Evolutionary conservation across 352 stramenopile genomes (phyloP).

Genomic region (Phytophthora pseudosyringae): DNA sequence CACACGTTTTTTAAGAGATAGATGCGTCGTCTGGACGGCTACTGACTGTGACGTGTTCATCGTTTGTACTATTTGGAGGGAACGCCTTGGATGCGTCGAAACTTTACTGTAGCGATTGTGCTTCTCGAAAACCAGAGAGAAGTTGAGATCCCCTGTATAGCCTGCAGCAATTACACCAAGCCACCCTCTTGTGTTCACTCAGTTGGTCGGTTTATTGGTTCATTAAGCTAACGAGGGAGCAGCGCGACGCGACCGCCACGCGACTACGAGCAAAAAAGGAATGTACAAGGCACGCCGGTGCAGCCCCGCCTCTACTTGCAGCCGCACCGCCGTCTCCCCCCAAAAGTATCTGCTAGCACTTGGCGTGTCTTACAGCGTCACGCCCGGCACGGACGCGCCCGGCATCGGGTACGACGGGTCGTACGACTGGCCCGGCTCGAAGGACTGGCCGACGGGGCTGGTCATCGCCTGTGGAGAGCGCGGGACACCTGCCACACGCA

Average conservation of each 20-base stretch:
- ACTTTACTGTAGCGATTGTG: too few relatives aligned
- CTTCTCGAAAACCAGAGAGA: background rate
- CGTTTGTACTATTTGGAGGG: background rate
- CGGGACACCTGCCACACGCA: conserved; percentile 22
- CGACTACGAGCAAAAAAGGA: conserved; percentile 39
- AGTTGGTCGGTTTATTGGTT: conserved; percentile 22
- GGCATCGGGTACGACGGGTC: conserved; percentile 26
- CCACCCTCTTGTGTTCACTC: conserved; percentile 8
- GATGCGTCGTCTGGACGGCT: too few relatives aligned
- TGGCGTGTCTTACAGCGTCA: conserved; percentile 39
- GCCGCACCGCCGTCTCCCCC: conserved; percentile 18
- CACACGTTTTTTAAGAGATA: too few relatives aligned
- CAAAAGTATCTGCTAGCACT: conserved; percentile 32
- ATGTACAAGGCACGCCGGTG: conserved; percentile 35
- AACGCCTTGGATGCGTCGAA: too few relatives aligned
- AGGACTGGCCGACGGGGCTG: conserved; percentile 31
- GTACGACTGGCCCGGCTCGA: conserved; percentile 27
- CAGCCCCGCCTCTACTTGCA: conserved; percentile 15
- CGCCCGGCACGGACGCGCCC: conserved; percentile 38
- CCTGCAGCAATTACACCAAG: background rate
- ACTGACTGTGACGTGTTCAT: too few relatives aligned
- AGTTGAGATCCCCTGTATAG: background rate
- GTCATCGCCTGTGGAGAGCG: conserved; percentile 37
- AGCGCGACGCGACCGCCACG: conserved; percentile 18
- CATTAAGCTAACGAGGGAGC: conserved; percentile 37